Evolutionary conservation across 129 eudicot species (phyloP).

Genomic region (Centrapalus pauciflorus): DNA sequence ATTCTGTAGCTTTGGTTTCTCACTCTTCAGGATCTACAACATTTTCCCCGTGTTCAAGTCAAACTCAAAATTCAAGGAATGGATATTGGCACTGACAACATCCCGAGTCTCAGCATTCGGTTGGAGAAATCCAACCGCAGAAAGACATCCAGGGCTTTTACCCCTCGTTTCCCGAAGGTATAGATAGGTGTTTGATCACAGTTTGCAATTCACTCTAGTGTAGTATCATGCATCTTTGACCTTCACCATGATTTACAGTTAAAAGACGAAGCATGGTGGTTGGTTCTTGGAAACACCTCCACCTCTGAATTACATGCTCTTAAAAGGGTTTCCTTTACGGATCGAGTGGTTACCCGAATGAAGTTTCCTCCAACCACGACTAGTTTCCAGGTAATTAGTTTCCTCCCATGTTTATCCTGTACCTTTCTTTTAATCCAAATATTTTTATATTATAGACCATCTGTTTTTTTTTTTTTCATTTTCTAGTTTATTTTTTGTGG

Average conservation of each 20-base stretch:
- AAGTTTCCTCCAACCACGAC: slow-evolving; percentile 55
- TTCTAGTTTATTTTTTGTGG: not conserved
- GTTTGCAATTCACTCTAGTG: not conserved
- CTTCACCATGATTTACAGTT: slow-evolving; percentile 37
- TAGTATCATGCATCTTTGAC: not conserved
- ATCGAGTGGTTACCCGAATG: slow-evolving; percentile 64
- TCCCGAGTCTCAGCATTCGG: slow-evolving; percentile 48
- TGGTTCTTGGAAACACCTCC: slow-evolving; percentile 71
- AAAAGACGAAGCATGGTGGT: slow-evolving; percentile 97
- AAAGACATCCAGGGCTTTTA: slow-evolving; percentile 64
- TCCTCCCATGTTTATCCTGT: not conserved
- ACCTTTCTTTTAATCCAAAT: not conserved
- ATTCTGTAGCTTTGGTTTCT: slow-evolving; percentile 8
- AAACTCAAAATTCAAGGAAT: slow-evolving; percentile 49
- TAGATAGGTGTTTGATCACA: not conserved
- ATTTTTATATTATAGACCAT: not conserved
- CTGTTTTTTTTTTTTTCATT: not conserved
- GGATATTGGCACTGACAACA: slow-evolving; percentile 19
- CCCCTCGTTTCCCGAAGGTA: slow-evolving; percentile 93
- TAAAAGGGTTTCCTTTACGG: slow-evolving; percentile 77
- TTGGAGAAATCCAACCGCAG: slow-evolving; percentile 55
- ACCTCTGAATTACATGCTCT: slow-evolving; percentile 71
- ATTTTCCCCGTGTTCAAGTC: slow-evolving; percentile 72
- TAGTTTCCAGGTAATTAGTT: slow-evolving; percentile 46
- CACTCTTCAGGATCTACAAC: slow-evolving; percentile 60